Evolutionary conservation across 345 rosid genomes (phyloP).

Genomic region (Barbarea vulgaris): DNA sequence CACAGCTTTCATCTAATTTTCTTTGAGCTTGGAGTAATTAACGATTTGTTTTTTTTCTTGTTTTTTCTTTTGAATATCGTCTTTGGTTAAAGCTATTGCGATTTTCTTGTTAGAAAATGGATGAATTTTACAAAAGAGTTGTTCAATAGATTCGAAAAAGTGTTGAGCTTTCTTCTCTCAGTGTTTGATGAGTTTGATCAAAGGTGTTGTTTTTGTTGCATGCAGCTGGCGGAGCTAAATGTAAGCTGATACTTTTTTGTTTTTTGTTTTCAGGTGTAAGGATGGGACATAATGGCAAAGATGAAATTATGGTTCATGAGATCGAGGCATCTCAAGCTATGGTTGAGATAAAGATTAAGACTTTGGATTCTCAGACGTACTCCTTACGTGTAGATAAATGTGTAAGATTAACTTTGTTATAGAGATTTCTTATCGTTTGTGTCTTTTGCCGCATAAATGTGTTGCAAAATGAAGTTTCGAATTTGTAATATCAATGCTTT

Average conservation of each 20-base stretch:
- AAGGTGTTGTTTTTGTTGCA: constrained; percentile 5
- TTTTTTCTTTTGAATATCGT: neutral
- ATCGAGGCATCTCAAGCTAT: constrained; percentile 43
- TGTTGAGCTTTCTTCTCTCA: neutral
- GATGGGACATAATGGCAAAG: constrained; percentile 52
- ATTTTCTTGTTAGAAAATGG: neutral
- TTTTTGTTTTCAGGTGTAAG: constrained; percentile 15
- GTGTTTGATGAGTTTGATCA: constrained; percentile 9
- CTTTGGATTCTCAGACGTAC: constrained; percentile 58
- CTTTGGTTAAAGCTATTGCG: neutral
- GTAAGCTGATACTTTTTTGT: neutral
- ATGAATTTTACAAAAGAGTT: neutral
- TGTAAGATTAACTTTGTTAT: constrained; percentile 31
- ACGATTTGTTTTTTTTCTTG: neutral
- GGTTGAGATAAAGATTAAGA: constrained; percentile 63
- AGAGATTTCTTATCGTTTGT: neutral
- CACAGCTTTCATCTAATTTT: neutral
- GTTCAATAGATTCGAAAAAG: neutral
- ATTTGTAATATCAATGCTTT: neutral
- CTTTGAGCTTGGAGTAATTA: neutral
- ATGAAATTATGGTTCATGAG: constrained; percentile 33
- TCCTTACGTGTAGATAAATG: constrained; percentile 60
- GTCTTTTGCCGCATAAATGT: neutral
- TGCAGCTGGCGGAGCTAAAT: constrained; percentile 7
- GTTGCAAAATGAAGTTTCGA: constrained; percentile 9